Percentiles rank a stretch among this genome's conserved stretches.
Conservation (phyloP, 2,329 filamentous ascomycete genomes). For the Sporothrix dimorphospora region DNA sequence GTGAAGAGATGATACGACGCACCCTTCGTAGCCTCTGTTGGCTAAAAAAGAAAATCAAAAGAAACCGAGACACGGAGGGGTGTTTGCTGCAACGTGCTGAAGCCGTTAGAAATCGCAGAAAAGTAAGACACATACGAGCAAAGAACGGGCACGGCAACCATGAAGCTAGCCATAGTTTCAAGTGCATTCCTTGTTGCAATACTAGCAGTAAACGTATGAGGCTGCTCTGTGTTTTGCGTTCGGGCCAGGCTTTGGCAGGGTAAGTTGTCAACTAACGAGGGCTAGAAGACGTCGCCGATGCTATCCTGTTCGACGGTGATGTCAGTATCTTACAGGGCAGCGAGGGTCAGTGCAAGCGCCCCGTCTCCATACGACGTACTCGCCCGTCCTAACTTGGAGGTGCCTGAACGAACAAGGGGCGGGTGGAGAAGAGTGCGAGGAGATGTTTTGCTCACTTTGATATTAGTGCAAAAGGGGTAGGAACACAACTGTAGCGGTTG, state of each 20-base stretch:
- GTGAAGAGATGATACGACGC: conserved; percentile 13
- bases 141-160: neutral
- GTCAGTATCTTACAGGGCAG: conserved; percentile 2
- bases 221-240: neutral
- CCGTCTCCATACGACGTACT: neutral
- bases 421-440: neutral
- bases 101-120: neutral
- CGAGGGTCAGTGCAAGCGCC: neutral
- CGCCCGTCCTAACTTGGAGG: neutral
- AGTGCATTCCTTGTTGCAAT: neutral
- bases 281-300: neutral
- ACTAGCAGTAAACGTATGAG: neutral
- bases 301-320: conserved; percentile 1
- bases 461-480: conserved; percentile 11
- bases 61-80: neutral
- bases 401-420: neutral
- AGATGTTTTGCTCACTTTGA: neutral
- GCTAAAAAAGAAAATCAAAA: neutral
- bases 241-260: neutral
- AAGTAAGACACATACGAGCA: neutral
- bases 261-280: neutral
- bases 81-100: neutral
- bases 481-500: neutral
- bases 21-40: neutral
- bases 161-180: conserved; percentile 1